Conservation (phyloP, 805 yeast genomes). For the Millerozyma acaciae region DNA sequence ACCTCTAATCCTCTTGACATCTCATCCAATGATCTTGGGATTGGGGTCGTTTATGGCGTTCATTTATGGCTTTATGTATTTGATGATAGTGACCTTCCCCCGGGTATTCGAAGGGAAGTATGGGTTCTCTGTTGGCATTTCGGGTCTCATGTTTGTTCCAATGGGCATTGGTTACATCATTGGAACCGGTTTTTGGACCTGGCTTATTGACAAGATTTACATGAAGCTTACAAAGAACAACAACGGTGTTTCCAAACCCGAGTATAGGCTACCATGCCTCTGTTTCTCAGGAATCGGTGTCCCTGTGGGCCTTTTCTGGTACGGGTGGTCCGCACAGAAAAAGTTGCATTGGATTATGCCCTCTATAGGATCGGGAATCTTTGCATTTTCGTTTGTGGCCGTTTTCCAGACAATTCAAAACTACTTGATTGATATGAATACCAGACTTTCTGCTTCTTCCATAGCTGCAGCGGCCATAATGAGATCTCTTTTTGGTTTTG, state of each 20-base stretch:
- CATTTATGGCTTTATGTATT: slow-evolving; percentile 62
- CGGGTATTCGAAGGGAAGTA: slow-evolving; percentile 44
- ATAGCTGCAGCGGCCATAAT: slow-evolving; percentile 66
- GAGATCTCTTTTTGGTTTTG: slow-evolving; percentile 64
- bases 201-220: slow-evolving; percentile 39
- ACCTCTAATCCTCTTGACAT: slow-evolving; percentile 49
- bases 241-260: slow-evolving; percentile 57
- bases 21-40: slow-evolving; percentile 63
- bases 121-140: slow-evolving; percentile 43
- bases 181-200: slow-evolving; percentile 50
- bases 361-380: slow-evolving; percentile 54
- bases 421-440: slow-evolving; percentile 69
- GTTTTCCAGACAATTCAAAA: slow-evolving; percentile 67
- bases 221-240: slow-evolving; percentile 34
- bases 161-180: slow-evolving; percentile 51
- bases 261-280: slow-evolving; percentile 52
- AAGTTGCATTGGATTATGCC: slow-evolving; percentile 62
- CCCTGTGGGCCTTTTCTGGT: slow-evolving; percentile 63
- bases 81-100: slow-evolving; percentile 60
- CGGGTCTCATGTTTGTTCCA: slow-evolving; percentile 58
- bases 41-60: slow-evolving; percentile 63
- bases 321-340: slow-evolving; percentile 67
- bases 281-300: slow-evolving; percentile 47
- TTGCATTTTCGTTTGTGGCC: slow-evolving; percentile 56
- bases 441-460: slow-evolving; percentile 64